Conservation (phyloP, 2,329 filamentous ascomycete species). For the Metarhizium sp. region DNA sequence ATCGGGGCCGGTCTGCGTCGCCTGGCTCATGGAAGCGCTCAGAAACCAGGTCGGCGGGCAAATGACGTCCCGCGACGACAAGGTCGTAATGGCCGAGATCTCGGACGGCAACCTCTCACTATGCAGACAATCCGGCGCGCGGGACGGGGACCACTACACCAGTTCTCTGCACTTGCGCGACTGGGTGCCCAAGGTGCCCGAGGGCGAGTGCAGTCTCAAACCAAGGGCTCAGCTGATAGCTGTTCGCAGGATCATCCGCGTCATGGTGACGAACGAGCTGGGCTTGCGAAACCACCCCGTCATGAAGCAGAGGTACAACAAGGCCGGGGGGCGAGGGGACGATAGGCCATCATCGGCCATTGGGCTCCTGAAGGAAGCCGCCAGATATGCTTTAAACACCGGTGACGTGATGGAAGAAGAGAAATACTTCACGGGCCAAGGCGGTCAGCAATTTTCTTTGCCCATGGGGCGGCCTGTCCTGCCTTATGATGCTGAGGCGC, state of each 20-base stretch:
- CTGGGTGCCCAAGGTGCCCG: conserved; percentile 6
- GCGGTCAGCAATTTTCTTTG: conserved; percentile 9
- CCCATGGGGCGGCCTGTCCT: conserved; percentile 10
- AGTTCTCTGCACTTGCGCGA: conserved; percentile 6
- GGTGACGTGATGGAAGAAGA: neutral
- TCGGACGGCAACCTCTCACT: neutral
- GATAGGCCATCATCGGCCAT: neutral
- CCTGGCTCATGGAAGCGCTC: conserved; percentile 12
- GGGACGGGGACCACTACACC: neutral
- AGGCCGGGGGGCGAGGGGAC: neutral
- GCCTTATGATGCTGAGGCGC: neutral
- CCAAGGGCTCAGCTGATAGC: neutral
- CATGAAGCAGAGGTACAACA: conserved; percentile 5
- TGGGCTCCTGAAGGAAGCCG: neutral
- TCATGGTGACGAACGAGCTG: conserved; percentile 11
- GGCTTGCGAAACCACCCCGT: conserved; percentile 5
- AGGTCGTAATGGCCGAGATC: neutral
- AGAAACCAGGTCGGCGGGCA: conserved; percentile 9
- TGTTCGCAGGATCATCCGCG: conserved; percentile 5
- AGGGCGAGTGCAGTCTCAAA: neutral
- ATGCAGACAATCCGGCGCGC: neutral
- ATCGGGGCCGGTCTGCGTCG: conserved; percentile 7
- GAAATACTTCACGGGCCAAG: conserved; percentile 7
- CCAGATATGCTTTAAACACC: neutral
- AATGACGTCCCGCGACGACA: conserved; percentile 1